Evolutionary conservation across 2,329 filamentous ascomycete species (phyloP).

Genomic region (Mycosphaerella arachidis): DNA sequence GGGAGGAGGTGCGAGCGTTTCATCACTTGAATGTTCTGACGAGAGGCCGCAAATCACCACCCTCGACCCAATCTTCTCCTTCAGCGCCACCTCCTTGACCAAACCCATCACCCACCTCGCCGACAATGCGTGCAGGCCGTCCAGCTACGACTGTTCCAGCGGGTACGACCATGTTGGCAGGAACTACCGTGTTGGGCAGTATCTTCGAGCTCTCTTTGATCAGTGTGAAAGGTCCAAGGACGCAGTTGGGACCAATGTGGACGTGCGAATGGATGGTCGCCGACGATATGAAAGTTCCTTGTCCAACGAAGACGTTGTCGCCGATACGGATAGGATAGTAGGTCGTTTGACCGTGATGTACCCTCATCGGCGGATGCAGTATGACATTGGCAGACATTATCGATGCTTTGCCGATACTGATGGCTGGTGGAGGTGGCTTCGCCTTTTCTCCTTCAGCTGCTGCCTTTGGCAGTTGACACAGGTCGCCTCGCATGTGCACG

Average conservation of each 20-base stretch:
- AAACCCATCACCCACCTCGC: conserved; percentile 70
- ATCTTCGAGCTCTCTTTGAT: conserved; percentile 91
- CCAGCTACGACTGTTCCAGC: conserved; percentile 90
- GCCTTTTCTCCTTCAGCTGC: conserved; percentile 28
- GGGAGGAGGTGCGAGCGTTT: too few species aligned
- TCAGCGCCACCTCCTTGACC: conserved; percentile 41
- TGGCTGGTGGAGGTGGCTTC: conserved; percentile 49
- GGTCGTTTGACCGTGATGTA: conserved; percentile 70
- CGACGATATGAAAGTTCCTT: conserved; percentile 68
- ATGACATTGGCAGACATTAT: conserved; percentile 76
- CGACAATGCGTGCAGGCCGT: conserved; percentile 71
- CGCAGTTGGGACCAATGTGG: conserved; percentile 71
- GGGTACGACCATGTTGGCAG: conserved; percentile 84
- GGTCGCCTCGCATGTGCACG: conserved; percentile 87
- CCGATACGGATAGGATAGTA: conserved; percentile 90
- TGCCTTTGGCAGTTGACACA: conserved; percentile 48
- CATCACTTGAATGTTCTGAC: conserved; percentile 41
- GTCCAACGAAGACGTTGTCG: conserved; percentile 84
- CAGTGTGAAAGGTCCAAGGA: conserved; percentile 80
- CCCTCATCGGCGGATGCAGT: conserved; percentile 74
- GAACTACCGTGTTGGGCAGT: conserved; percentile 76
- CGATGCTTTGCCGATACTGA: conserved; percentile 71
- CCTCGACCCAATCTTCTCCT: conserved; percentile 47
- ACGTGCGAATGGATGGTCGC: conserved; percentile 81
- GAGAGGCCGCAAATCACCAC: conserved; percentile 46